phyloP scores from a whole-genome alignment of 2,329 filamentous ascomycete species.

The Aschersonia sp. region DNA sequence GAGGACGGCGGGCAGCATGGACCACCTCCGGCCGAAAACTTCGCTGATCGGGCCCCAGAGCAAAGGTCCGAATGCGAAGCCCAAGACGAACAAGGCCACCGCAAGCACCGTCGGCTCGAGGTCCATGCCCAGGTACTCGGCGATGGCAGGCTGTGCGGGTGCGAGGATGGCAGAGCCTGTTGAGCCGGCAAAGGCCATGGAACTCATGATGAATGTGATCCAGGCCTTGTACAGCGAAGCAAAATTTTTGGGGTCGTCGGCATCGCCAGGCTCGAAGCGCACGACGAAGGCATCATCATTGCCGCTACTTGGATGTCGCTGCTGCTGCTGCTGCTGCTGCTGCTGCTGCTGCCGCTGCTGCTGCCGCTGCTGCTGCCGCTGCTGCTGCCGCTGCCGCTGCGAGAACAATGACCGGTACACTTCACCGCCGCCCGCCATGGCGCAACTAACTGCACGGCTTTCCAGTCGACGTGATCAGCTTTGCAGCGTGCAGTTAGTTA shows the following conservation, averaged over 20 bases:
- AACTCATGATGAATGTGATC: not conserved
- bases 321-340: too few relatives aligned
- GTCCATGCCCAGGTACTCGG: not conserved
- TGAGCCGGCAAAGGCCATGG: not conserved
- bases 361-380: too few relatives aligned
- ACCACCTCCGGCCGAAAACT: constrained; percentile 33
- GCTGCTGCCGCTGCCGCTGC: too few relatives aligned
- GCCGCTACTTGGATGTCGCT: not conserved
- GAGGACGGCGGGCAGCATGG: constrained; percentile 21
- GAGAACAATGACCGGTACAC: too few relatives aligned
- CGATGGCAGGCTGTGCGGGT: not conserved
- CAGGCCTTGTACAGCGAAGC: not conserved
- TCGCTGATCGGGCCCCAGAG: constrained; percentile 41
- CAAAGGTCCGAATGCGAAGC: constrained; percentile 36
- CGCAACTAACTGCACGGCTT: too few relatives aligned
- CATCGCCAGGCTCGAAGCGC: not conserved
- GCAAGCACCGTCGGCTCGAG: not conserved
- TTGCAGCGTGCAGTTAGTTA: too few relatives aligned
- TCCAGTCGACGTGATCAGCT: too few relatives aligned
- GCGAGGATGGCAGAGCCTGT: not conserved
- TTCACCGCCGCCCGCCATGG: too few relatives aligned
- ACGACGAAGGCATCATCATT: not conserved
- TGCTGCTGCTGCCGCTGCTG: too few relatives aligned
- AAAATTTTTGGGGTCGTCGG: not conserved
- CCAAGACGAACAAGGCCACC: not conserved